Conservation (phyloP, 2,329 filamentous ascomycete genomes). For the Colletotrichum costaricense region DNA sequence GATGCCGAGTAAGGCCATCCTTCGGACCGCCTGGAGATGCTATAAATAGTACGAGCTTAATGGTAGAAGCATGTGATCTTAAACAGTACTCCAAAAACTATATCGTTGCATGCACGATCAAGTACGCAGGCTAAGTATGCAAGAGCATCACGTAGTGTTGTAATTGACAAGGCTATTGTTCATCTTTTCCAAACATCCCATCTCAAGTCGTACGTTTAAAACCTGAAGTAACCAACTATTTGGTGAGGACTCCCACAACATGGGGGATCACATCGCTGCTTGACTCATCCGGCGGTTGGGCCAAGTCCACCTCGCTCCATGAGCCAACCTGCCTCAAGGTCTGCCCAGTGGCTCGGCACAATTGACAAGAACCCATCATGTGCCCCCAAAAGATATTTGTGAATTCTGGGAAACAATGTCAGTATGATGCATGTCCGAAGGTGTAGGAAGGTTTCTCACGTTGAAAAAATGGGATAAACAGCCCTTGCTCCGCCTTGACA, state of each 20-base stretch:
- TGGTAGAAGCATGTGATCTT: too few species aligned
- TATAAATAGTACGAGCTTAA: too few species aligned
- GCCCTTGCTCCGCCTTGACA: conserved; percentile 48
- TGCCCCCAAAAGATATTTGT: conserved; percentile 56
- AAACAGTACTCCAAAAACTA: too few species aligned
- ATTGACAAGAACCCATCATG: conserved; percentile 4
- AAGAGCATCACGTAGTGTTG: too few species aligned
- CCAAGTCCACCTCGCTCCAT: conserved; percentile 8
- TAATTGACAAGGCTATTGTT: too few species aligned
- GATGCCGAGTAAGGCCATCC: too few species aligned
- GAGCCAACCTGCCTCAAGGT: neutral
- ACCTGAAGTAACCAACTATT: neutral
- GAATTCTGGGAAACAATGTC: conserved; percentile 43
- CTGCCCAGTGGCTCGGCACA: neutral
- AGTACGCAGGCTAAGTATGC: too few species aligned
- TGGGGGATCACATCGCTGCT: conserved; percentile 5
- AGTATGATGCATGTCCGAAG: neutral
- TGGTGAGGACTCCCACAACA: conserved; percentile 2
- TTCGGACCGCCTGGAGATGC: too few species aligned
- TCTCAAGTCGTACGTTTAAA: too few species aligned
- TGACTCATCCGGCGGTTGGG: neutral
- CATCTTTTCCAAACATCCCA: too few species aligned
- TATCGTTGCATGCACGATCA: too few species aligned
- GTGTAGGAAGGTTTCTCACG: conserved; percentile 42
- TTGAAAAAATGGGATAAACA: conserved; percentile 52